phyloP scores from a whole-genome alignment of 495 filamentous ascomycete genomes.

The Xylaria scruposa region DNA sequence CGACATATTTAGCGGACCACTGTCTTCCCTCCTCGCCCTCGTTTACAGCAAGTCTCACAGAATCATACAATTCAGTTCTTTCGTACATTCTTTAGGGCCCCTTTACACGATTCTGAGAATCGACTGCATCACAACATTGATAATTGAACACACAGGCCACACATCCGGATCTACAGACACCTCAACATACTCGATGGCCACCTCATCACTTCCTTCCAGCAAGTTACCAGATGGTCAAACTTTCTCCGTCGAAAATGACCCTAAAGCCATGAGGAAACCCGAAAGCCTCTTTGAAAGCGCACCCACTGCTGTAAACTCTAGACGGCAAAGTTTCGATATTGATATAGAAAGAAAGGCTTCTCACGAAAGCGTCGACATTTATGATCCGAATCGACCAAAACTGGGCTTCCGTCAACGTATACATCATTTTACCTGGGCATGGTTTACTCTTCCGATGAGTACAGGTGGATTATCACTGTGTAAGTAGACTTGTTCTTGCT shows the following conservation, averaged over 20 bases:
- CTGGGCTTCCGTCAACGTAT: conserved; percentile 23
- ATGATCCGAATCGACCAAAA: conserved; percentile 27
- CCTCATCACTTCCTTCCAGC: background rate
- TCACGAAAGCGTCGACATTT: conserved; percentile 1
- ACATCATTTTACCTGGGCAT: conserved; percentile 30
- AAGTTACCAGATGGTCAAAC: background rate
- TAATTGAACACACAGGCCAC: background rate
- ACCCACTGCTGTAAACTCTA: conserved; percentile 19
- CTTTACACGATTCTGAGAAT: background rate
- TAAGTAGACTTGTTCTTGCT: background rate
- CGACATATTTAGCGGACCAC: background rate
- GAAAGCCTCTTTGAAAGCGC: background rate
- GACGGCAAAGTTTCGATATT: conserved; percentile 12
- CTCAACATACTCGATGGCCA: background rate
- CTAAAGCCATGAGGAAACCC: background rate
- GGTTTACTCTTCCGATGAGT: conserved; percentile 28
- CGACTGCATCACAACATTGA: background rate
- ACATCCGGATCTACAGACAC: background rate
- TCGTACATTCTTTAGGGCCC: background rate
- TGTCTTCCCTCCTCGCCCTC: background rate
- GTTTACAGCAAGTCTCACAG: background rate
- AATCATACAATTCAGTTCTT: background rate
- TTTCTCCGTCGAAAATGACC: background rate
- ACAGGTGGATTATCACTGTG: conserved; percentile 25
- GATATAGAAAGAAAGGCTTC: conserved; percentile 13